These are phyloP conservation scores for Heimioporus punctisporus DNA, from an alignment of 1,284 basidiomycete species.

Conservation along the genomic window DNA sequence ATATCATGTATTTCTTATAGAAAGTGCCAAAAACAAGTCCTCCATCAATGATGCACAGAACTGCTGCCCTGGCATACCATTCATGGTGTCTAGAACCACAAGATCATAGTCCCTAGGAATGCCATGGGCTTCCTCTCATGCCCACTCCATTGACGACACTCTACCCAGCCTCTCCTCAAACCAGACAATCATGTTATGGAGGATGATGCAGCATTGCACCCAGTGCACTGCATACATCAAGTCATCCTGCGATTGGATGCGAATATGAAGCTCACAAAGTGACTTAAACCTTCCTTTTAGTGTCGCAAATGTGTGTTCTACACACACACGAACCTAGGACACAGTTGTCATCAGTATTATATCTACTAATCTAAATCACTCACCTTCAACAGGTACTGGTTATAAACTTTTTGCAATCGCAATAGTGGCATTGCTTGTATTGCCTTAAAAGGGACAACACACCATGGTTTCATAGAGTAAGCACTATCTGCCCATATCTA, in stretches of 20 bases:
- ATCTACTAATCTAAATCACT: too few relatives aligned
- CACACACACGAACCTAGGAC: neutral
- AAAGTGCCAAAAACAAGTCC: neutral
- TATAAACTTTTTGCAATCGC: neutral
- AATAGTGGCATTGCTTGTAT: neutral
- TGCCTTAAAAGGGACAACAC: constrained; percentile 8
- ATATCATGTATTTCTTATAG: neutral
- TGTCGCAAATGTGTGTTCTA: constrained; percentile 1
- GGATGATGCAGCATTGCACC: neutral
- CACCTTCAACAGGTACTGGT: constrained; percentile 3
- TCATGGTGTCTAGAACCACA: neutral
- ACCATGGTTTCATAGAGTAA: constrained; percentile 3
- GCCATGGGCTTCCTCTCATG: neutral
- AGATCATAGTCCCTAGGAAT: neutral
- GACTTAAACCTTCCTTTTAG: constrained; percentile 1
- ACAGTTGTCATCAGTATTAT: too few relatives aligned
- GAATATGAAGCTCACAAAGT: neutral
- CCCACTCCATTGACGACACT: neutral
- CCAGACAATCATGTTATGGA: neutral
- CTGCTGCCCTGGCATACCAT: neutral
- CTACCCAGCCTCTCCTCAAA: neutral
- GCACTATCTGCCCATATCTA: constrained; percentile 9
- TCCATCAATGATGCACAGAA: neutral
- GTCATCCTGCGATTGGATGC: neutral
- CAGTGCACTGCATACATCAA: neutral